Evolutionary conservation across 2,329 filamentous ascomycete genomes (phyloP).

Genomic region (Juglanconis sp.): DNA sequence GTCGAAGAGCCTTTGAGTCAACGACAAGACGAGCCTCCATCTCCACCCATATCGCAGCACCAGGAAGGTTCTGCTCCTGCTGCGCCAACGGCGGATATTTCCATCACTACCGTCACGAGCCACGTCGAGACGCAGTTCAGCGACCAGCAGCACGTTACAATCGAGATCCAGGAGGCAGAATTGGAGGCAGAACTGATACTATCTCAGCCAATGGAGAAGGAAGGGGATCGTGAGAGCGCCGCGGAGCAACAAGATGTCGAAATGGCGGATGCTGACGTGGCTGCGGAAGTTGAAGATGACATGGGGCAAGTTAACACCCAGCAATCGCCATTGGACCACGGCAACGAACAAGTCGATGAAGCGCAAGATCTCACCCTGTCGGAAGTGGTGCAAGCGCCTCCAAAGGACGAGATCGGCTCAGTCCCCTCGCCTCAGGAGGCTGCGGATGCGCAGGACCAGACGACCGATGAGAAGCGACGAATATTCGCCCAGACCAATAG

Average conservation of each 20-base stretch:
- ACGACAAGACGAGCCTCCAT: constrained; percentile 3
- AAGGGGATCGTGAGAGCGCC: background rate
- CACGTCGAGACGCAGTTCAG: constrained; percentile 2
- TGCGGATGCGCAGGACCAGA: background rate
- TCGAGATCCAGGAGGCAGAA: constrained; percentile 4
- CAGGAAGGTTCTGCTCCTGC: background rate
- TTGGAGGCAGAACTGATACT: background rate
- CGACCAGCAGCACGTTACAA: background rate
- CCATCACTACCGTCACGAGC: constrained; percentile 4
- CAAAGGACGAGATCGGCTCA: background rate
- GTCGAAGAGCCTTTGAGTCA: background rate
- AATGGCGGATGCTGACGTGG: background rate
- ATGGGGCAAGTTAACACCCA: background rate
- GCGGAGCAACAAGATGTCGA: background rate
- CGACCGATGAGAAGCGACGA: background rate
- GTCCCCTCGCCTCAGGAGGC: background rate
- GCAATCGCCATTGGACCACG: background rate
- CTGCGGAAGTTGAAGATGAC: background rate
- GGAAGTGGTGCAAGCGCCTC: background rate
- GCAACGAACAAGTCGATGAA: background rate
- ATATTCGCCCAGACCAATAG: background rate
- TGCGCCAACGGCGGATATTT: background rate
- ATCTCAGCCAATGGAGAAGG: background rate
- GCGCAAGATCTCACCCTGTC: background rate
- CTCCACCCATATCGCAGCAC: constrained; percentile 1